Evolutionary conservation across 768 basidiomycete genomes (phyloP).

Genomic region (Boletellus ananiceps): DNA sequence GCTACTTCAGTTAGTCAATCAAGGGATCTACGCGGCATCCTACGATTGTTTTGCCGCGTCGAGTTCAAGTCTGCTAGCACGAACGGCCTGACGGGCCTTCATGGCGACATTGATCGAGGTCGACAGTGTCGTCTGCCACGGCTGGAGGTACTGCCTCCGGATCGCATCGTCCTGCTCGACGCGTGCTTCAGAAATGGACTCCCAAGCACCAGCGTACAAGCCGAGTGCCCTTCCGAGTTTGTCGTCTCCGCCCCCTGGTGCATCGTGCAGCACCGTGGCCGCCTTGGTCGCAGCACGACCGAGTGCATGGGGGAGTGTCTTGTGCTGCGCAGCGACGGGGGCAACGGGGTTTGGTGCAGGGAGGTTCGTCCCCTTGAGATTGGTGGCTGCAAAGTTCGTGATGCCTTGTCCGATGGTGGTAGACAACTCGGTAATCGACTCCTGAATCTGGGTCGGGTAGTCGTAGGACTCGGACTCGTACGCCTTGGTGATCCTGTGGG

Average conservation of each 20-base stretch:
- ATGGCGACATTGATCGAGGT: constrained; percentile 84
- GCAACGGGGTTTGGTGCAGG: constrained; percentile 62
- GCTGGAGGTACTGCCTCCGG: constrained; percentile 60
- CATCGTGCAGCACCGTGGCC: constrained; percentile 41
- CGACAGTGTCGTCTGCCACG: constrained; percentile 85
- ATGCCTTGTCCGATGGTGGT: constrained; percentile 68
- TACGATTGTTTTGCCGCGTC: constrained; percentile 88
- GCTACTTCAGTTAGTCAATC: neutral
- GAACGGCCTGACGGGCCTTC: constrained; percentile 85
- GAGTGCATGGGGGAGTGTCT: constrained; percentile 95
- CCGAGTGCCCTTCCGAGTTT: constrained; percentile 73
- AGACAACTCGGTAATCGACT: constrained; percentile 69
- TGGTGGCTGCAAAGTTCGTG: constrained; percentile 80
- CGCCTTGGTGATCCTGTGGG: constrained; percentile 71
- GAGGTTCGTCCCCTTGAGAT: constrained; percentile 85
- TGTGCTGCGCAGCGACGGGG: constrained; percentile 64
- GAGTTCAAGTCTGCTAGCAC: constrained; percentile 76
- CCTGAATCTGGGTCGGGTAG: constrained; percentile 86
- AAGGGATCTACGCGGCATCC: constrained; percentile 23
- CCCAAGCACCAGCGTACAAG: constrained; percentile 79
- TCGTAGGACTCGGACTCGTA: constrained; percentile 87
- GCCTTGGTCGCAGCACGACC: constrained; percentile 72
- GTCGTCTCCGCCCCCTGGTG: constrained; percentile 50
- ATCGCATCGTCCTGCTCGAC: constrained; percentile 76
- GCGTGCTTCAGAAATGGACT: constrained; percentile 75